Base-by-base conservation (phyloP, 352 stramenopile species). In the Aphanomyces invadans region DNA sequence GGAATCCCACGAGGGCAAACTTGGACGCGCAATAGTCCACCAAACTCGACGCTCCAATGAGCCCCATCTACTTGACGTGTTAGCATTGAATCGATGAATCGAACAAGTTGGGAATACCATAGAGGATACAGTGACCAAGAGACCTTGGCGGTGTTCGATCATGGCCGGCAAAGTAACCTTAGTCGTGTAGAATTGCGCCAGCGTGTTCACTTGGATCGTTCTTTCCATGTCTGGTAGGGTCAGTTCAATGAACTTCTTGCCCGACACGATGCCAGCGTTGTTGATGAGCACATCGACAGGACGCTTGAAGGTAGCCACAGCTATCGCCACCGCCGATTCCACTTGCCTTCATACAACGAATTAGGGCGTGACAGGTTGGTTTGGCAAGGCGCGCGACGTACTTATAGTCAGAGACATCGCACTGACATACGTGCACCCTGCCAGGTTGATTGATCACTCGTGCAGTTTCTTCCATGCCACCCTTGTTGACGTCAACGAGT, bases 21-120 rank as follows among this genome's bases (percentile, higher is more conserved):
- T 94, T 94, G 71, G 76, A 89, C 5, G 79, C 79, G 48, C 80
- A 89, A 63, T 94, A 94, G 74, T 94, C 85, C 0, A 70, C 73
- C 33, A 94, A 71, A 44, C 76, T 70, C 0, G 85, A 80, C 19
- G 81, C 81, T 53, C 73, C 81, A 9, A 75, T 80, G 62, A 92
- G 74, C 9, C 81, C 81, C 80, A 94, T 86, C 78, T 85, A 61
- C 29, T n/a, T n/a, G 1, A 25, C 25, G 2, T 44, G 29, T 19
- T 2, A 70, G 11, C 5, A 57, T 42, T 4, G 15, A 26, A 44
- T 52, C 4, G 1, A 25, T 4, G 28, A 68, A 1, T 44, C 1
- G 45, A 29, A 19, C 2, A 56, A 31, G 45, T 32, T 2, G 31
- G 73, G 51, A n/a, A n/a, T 71, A 76, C 77, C 52, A 94, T 74